phyloP scores from a whole-genome alignment of 345 rosid genomes.

The Aurinia saxatilis region DNA sequence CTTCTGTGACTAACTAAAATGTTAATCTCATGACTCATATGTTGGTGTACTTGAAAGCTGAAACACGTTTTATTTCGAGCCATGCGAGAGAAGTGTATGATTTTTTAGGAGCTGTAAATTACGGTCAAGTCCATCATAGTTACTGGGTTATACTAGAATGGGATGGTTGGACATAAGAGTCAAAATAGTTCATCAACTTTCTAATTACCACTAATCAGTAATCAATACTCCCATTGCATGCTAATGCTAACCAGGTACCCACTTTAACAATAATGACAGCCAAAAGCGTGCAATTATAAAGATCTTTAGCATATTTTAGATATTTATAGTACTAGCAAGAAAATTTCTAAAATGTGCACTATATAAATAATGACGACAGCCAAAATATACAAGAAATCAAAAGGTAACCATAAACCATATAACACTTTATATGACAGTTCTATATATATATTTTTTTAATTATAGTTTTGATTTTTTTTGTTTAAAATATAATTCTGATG shows the following conservation, averaged over 20 bases:
- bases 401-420: too few species aligned
- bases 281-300: conserved; percentile 25
- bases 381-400: too few species aligned
- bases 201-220: conserved; percentile 6
- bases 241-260: conserved; percentile 16
- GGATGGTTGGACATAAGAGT: background rate
- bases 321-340: background rate
- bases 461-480: too few species aligned
- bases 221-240: conserved; percentile 25
- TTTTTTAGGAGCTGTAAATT: too few species aligned
- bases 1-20: too few species aligned
- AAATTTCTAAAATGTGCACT: too few species aligned
- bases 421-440: too few species aligned
- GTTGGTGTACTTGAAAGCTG: background rate
- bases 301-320: too few species aligned
- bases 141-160: background rate
- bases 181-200: background rate
- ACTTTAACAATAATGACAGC: conserved; percentile 20
- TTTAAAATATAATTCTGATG: too few species aligned
- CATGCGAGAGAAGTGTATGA: conserved; percentile 1
- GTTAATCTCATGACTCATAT: background rate
- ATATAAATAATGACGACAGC: too few species aligned
- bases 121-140: background rate
- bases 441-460: too few species aligned
- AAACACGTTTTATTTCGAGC: background rate